These are phyloP conservation scores for Colletotrichum sp. DNA, from an alignment of 2,329 filamentous ascomycete species.

Conservation along the genomic window DNA sequence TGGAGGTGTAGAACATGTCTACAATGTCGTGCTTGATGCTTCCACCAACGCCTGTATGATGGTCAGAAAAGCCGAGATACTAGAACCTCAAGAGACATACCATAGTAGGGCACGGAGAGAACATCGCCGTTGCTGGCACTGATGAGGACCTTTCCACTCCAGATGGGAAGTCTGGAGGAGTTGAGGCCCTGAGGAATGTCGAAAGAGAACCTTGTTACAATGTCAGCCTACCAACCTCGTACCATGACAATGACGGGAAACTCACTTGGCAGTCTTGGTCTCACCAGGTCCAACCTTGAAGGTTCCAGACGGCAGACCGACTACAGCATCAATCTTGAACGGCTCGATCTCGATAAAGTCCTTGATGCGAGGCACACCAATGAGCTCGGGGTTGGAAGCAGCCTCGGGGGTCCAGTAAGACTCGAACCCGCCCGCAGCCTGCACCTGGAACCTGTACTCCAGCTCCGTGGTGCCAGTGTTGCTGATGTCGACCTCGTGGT, in stretches of 20 bases:
- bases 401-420: constrained; percentile 14
- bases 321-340: not conserved
- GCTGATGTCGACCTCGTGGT: constrained; percentile 32
- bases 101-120: constrained; percentile 37
- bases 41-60: not conserved
- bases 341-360: constrained; percentile 15
- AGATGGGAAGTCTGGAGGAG: constrained; percentile 32
- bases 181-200: constrained; percentile 29
- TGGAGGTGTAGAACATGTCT: constrained; percentile 6
- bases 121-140: constrained; percentile 34
- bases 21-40: constrained; percentile 13
- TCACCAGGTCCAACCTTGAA: constrained; percentile 18
- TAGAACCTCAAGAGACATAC: constrained; percentile 17
- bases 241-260: not conserved
- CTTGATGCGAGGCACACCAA: not conserved
- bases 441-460: constrained; percentile 34
- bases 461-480: constrained; percentile 38
- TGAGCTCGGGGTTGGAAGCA: not conserved
- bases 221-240: not conserved
- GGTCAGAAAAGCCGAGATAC: fast-evolving
- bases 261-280: constrained; percentile 20
- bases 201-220: constrained; percentile 37
- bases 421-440: constrained; percentile 41
- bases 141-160: constrained; percentile 38
- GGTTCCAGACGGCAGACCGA: constrained; percentile 9